Percentiles rank a stretch among this genome's conserved stretches.
phyloP scores from a whole-genome alignment of 2,329 filamentous ascomycete genomes.

The Knufia petricola region DNA sequence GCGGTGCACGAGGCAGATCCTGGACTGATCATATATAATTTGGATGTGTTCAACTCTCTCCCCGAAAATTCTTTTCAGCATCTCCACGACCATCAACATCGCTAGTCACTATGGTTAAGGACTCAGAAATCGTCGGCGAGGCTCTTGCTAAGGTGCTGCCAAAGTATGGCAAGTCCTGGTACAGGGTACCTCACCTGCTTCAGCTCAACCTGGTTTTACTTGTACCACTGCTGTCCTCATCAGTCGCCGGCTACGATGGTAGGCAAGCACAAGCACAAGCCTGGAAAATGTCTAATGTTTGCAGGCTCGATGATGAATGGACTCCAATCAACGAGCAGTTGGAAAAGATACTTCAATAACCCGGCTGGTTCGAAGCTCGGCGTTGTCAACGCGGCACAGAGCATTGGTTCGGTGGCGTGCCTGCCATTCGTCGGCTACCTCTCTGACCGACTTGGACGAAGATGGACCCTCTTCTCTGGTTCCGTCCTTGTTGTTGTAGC shows the following conservation, averaged over 20 bases:
- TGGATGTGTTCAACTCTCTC: conserved; percentile 53
- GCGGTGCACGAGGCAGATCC: conserved; percentile 59
- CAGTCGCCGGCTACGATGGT: conserved; percentile 39
- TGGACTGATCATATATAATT: conserved; percentile 53
- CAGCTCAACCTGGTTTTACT: conserved; percentile 37
- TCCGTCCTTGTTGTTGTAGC: conserved; percentile 6
- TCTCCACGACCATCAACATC: conserved; percentile 13
- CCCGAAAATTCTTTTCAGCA: conserved; percentile 12
- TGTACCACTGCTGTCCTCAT: conserved; percentile 35
- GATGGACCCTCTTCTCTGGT: conserved; percentile 11
- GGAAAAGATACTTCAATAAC: conserved; percentile 29
- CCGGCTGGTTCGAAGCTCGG: conserved; percentile 11
- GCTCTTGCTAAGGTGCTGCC: conserved; percentile 31
- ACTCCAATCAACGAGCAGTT: conserved; percentile 34
- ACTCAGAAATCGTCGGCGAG: conserved; percentile 24
- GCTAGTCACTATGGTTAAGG: conserved; percentile 15
- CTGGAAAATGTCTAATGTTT: background rate
- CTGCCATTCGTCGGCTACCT: conserved; percentile 9
- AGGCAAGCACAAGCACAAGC: conserved; percentile 1
- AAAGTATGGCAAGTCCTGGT: conserved; percentile 35
- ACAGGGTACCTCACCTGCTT: conserved; percentile 34
- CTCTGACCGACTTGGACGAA: conserved; percentile 12
- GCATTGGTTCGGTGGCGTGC: conserved; percentile 11
- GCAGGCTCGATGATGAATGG: conserved; percentile 38
- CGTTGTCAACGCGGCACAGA: conserved; percentile 10